Evolutionary conservation across 495 filamentous ascomycete species (phyloP).

Genomic region (Penicillium waksmanii): DNA sequence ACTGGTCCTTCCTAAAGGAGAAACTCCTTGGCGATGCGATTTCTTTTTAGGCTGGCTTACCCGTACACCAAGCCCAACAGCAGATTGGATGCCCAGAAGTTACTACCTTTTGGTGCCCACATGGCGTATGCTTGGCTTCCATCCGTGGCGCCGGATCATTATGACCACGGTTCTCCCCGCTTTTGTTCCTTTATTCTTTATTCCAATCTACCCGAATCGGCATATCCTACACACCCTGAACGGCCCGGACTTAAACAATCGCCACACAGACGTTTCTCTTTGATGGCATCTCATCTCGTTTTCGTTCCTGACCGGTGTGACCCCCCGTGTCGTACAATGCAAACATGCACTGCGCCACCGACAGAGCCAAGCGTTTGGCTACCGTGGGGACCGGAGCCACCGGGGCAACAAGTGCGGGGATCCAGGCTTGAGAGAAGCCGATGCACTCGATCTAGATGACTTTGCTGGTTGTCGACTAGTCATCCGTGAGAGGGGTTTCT

Average conservation of each 20-base stretch:
- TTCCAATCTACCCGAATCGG: conserved; percentile 1
- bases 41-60: background rate
- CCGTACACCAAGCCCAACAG: no score
- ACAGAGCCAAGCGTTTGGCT: background rate
- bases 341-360: background rate
- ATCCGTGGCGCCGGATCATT: background rate
- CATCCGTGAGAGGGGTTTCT: background rate
- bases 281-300: background rate
- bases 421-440: conserved; percentile 16
- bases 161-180: background rate
- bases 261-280: background rate
- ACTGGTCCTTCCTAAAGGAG: conserved; percentile 14
- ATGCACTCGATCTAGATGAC: conserved; percentile 9
- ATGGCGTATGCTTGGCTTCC: conserved; percentile 14
- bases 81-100: no score
- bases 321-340: background rate
- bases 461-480: background rate
- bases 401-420: conserved; percentile 21
- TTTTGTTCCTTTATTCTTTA: background rate
- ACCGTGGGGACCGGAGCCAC: conserved; percentile 10
- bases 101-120: conserved; percentile 1
- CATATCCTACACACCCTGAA: background rate
- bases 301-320: conserved; percentile 1
- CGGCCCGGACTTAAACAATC: background rate
- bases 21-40: conserved; percentile 9